phyloP scores from a whole-genome alignment of 208 protist genomes.

The Leptomonas seymouri region DNA sequence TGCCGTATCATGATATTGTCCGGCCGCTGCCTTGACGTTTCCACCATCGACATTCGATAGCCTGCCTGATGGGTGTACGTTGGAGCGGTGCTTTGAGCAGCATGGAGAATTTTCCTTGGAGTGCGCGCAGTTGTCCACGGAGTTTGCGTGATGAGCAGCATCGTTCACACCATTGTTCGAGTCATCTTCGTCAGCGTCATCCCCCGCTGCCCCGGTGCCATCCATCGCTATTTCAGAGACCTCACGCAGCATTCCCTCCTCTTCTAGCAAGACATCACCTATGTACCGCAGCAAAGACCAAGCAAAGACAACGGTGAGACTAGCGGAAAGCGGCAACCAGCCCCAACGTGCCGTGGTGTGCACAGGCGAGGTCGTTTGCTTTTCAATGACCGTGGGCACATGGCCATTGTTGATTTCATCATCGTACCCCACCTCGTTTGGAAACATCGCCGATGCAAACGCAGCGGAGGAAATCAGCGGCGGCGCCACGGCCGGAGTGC shows the following conservation, averaged over 20 bases:
- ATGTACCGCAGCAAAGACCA: constrained; percentile 35
- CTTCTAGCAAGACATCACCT: constrained; percentile 21
- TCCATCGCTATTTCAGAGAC: background rate
- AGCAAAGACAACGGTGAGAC: constrained; percentile 7
- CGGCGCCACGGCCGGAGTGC: constrained; percentile 26
- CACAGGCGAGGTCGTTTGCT: background rate
- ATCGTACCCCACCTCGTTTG: background rate
- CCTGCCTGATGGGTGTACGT: background rate
- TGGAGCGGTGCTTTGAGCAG: background rate
- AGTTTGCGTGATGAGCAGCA: background rate
- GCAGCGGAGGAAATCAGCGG: constrained; percentile 25
- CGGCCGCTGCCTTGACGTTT: background rate
- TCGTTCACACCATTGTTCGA: background rate
- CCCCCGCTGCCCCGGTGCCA: background rate
- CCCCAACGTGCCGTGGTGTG: constrained; percentile 20
- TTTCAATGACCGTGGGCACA: background rate
- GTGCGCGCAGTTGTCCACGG: background rate
- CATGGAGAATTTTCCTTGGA: background rate
- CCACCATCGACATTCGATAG: background rate
- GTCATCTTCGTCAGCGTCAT: background rate
- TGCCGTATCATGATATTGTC: background rate
- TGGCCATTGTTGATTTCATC: background rate
- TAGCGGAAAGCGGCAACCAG: constrained; percentile 23
- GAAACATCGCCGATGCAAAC: background rate
- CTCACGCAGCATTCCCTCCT: constrained; percentile 20